Conservation (phyloP, 2,329 filamentous ascomycete genomes). For the Conoideocrella luteorostrata region DNA sequence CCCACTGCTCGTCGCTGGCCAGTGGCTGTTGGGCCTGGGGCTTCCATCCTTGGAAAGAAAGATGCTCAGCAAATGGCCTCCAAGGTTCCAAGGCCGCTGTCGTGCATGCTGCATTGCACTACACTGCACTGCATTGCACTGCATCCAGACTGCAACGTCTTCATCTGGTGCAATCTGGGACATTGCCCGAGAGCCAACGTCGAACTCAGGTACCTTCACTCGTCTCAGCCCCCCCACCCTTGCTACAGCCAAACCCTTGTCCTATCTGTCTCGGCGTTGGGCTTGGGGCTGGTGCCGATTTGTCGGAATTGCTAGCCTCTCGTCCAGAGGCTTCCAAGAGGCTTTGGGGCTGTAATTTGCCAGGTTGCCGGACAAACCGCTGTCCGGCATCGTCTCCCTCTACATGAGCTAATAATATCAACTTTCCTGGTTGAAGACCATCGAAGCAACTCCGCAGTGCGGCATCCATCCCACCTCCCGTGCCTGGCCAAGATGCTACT, state of each 20-base stretch:
- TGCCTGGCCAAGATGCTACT: not conserved
- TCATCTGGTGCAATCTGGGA: conserved; percentile 1
- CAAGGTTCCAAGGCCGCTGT: conserved; percentile 1
- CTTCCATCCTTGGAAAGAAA: no score
- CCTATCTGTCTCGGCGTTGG: conserved; percentile 3
- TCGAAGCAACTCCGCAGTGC: not conserved
- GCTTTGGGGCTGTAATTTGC: not conserved
- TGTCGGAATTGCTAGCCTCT: conserved; percentile 4
- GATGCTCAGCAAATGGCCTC: no score
- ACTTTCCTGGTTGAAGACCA: not conserved
- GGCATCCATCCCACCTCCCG: not conserved
- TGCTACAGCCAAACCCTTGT: conserved; percentile 3
- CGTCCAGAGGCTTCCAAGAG: not conserved
- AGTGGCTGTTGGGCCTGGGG: no score
- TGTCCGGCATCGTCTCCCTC: no score
- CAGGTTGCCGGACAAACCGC: no score
- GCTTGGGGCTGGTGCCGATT: conserved; percentile 7
- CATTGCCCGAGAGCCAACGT: conserved; percentile 3
- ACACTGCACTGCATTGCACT: not conserved
- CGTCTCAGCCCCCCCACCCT: conserved; percentile 2
- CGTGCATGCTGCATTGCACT: conserved; percentile 4
- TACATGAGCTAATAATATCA: no score
- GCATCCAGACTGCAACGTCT: not conserved
- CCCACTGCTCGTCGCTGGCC: no score
- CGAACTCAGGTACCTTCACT: not conserved